These are phyloP conservation scores for Linnemannia schmuckeri DNA, from an alignment of 192 early-diverging fungal species.

Conservation along the genomic window DNA sequence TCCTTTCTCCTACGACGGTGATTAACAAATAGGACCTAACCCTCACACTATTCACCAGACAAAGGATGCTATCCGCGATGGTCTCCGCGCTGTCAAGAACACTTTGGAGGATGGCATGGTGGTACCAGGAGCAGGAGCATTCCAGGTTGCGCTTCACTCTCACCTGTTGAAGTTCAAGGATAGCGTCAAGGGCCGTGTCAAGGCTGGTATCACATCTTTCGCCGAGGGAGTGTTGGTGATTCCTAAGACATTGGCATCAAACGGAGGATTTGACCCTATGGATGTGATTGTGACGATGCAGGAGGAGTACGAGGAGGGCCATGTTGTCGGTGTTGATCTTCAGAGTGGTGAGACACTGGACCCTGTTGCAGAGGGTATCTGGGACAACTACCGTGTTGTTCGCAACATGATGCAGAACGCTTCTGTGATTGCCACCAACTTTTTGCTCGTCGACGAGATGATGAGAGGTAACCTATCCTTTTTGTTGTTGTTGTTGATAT, in stretches of 20 bases:
- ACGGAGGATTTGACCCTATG: conserved; percentile 96
- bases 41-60: conserved; percentile 93
- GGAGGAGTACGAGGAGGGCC: conserved; percentile 93
- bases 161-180: conserved; percentile 93
- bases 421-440: conserved; percentile 97
- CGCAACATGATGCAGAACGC: conserved; percentile 92
- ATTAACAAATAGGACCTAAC: conserved; percentile 77
- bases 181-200: conserved; percentile 90
- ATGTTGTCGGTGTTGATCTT: conserved; percentile 94
- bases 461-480: conserved; percentile 79
- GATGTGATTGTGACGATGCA: conserved; percentile 94
- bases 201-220: conserved; percentile 97
- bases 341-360: conserved; percentile 95
- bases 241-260: conserved; percentile 95
- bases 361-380: conserved; percentile 93
- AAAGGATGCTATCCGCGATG: conserved; percentile 98
- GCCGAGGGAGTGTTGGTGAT: conserved; percentile 96
- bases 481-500: neutral
- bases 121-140: conserved; percentile 95
- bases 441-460: conserved; percentile 98
- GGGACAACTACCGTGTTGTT: conserved; percentile 98
- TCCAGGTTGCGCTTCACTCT: conserved; percentile 89
- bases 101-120: conserved; percentile 93
- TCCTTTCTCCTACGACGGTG: neutral
- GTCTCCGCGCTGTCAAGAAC: conserved; percentile 98